A percentile compares a stretch with the other conserved stretches of the same genome.
Evolutionary conservation across 495 filamentous ascomycete genomes (phyloP).

Genomic region (Chaetomidium leptoderma): DNA sequence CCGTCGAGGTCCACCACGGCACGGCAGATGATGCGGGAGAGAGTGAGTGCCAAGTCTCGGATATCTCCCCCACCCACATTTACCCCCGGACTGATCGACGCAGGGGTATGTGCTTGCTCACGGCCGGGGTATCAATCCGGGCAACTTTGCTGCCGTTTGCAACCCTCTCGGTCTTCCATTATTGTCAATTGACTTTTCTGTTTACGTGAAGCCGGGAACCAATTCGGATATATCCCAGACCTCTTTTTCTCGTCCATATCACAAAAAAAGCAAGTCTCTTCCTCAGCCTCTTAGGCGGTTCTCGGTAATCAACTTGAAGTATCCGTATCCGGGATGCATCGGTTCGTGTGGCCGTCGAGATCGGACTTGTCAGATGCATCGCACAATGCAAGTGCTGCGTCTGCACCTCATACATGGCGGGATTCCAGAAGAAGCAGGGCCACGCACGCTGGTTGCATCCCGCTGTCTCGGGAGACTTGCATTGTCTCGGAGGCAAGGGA

Average conservation of each 20-base stretch:
- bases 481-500: background rate
- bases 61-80: too few species aligned
- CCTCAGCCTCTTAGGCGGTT: too few species aligned
- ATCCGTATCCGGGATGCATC: too few species aligned
- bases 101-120: too few species aligned
- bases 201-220: too few species aligned
- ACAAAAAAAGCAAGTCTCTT: too few species aligned
- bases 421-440: background rate
- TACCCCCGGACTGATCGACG: background rate
- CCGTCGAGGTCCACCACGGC: background rate
- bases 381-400: background rate
- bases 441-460: background rate
- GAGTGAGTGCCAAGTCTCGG: too few species aligned
- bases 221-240: too few species aligned
- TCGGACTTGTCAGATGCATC: background rate
- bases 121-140: too few species aligned
- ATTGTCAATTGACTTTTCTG: too few species aligned
- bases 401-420: background rate
- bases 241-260: too few species aligned
- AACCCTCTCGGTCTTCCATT: background rate
- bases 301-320: too few species aligned
- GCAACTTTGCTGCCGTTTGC: background rate
- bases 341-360: background rate
- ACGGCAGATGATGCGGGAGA: background rate
- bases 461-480: background rate